Evolutionary conservation across 768 basidiomycete species (phyloP).

Genomic region (Mycena pura): DNA sequence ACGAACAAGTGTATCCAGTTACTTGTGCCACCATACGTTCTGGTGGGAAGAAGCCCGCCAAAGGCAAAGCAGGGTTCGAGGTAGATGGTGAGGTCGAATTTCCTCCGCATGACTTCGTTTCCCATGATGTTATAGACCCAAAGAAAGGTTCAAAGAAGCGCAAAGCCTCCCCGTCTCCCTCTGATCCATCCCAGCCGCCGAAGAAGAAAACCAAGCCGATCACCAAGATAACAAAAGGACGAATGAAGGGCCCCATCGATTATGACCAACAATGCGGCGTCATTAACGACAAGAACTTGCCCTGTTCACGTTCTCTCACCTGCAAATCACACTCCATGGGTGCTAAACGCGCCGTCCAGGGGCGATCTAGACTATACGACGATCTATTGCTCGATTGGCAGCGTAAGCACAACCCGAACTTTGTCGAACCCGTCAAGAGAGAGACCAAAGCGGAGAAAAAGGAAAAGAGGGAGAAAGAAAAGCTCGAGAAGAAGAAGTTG

Average conservation of each 20-base stretch:
- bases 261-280: conserved; percentile 95
- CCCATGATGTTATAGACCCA: conserved; percentile 34
- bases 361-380: conserved; percentile 85
- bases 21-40: conserved; percentile 68
- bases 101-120: conserved; percentile 9
- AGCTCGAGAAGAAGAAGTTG: conserved; percentile 80
- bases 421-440: conserved; percentile 85
- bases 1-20: no score
- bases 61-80: conserved; percentile 56
- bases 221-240: conserved; percentile 78
- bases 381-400: conserved; percentile 92
- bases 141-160: conserved; percentile 75
- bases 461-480: conserved; percentile 82
- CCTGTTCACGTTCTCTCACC: conserved; percentile 93
- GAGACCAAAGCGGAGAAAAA: conserved; percentile 90
- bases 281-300: conserved; percentile 92
- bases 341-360: conserved; percentile 89
- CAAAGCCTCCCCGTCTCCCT: conserved; percentile 75
- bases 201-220: conserved; percentile 80
- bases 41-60: conserved; percentile 57
- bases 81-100: conserved; percentile 48
- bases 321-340: conserved; percentile 99
- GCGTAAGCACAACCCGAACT: conserved; percentile 85
- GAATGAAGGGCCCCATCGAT: conserved; percentile 86
- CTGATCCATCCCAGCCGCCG: conserved; percentile 68